Percentiles rank a stretch among this genome's conserved stretches.
Conservation (phyloP, 1,284 basidiomycete genomes). For the Pyrrhoderma lamaoense region DNA sequence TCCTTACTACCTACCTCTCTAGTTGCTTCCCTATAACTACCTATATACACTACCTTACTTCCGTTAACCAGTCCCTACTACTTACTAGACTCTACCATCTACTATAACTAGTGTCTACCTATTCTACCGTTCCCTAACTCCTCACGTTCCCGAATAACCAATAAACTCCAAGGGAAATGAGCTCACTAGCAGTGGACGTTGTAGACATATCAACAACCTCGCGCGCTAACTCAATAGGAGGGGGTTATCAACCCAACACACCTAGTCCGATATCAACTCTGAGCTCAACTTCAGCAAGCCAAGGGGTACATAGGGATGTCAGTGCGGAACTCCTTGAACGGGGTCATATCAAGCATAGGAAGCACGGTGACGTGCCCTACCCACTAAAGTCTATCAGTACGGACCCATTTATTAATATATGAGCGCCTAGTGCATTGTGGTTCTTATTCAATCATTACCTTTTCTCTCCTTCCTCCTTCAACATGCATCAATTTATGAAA, state of each 20-base stretch:
- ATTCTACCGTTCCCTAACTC: too few species aligned
- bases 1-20: background rate
- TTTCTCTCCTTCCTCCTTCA: too few species aligned
- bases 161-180: too few species aligned
- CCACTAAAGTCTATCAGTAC: slow-evolving; percentile 44
- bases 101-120: too few species aligned
- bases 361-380: slow-evolving; percentile 42
- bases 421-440: slow-evolving; percentile 27
- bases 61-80: too few species aligned
- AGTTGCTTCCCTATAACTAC: too few species aligned
- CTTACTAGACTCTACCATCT: too few species aligned
- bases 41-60: too few species aligned
- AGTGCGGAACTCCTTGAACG: slow-evolving; percentile 35
- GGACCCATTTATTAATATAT: slow-evolving; percentile 52
- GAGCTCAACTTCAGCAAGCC: slow-evolving; percentile 11
- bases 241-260: slow-evolving; percentile 3
- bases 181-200: slow-evolving; percentile 20
- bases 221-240: slow-evolving; percentile 7
- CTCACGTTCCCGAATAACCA: too few species aligned
- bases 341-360: slow-evolving; percentile 35
- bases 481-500: too few species aligned
- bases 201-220: slow-evolving; percentile 13
- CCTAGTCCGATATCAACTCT: slow-evolving; percentile 8
- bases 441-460: too few species aligned
- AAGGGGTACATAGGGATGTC: slow-evolving; percentile 36